Conservation (phyloP, 257 asterid species). For the Solanum appendiculatum region DNA sequence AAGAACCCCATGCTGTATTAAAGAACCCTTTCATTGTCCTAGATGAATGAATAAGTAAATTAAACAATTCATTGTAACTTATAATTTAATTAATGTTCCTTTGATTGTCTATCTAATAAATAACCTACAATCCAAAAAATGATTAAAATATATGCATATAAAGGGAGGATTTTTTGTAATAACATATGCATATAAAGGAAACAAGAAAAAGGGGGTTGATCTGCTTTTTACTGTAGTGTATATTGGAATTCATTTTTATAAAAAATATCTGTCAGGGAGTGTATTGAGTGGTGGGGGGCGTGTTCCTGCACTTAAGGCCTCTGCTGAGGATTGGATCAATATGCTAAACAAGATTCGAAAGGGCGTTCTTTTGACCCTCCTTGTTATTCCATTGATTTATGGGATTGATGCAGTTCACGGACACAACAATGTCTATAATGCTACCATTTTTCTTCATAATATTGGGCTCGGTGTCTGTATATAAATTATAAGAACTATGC, state of each 20-base stretch:
- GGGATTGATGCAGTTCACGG: conserved; percentile 33
- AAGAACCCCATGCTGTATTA: too few relatives aligned
- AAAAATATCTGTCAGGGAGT: conserved; percentile 5
- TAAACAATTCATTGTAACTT: too few relatives aligned
- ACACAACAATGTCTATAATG: conserved; percentile 20
- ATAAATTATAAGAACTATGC: too few relatives aligned
- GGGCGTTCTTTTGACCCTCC: conserved; percentile 19
- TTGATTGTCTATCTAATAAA: too few relatives aligned
- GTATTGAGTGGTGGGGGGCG: conserved; percentile 27
- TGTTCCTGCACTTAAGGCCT: conserved; percentile 17
- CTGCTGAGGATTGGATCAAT: conserved; percentile 20
- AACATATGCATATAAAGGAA: not conserved
- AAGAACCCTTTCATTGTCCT: too few relatives aligned
- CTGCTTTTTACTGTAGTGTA: not conserved
- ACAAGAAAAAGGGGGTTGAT: not conserved
- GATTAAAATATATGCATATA: too few relatives aligned
- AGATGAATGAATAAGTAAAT: too few relatives aligned
- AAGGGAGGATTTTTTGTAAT: too few relatives aligned
- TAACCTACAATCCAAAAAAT: too few relatives aligned
- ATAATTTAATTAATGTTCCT: too few relatives aligned
- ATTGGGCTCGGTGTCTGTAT: conserved; percentile 32
- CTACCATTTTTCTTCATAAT: conserved; percentile 25
- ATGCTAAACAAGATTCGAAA: conserved; percentile 20
- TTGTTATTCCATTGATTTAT: conserved; percentile 24
- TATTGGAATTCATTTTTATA: not conserved